Percentiles rank a stretch among this genome's conserved stretches.
These are phyloP conservation scores for Lolium perenne DNA, from an alignment of 176 grass and related monocot genomes.

Conservation along the genomic window DNA sequence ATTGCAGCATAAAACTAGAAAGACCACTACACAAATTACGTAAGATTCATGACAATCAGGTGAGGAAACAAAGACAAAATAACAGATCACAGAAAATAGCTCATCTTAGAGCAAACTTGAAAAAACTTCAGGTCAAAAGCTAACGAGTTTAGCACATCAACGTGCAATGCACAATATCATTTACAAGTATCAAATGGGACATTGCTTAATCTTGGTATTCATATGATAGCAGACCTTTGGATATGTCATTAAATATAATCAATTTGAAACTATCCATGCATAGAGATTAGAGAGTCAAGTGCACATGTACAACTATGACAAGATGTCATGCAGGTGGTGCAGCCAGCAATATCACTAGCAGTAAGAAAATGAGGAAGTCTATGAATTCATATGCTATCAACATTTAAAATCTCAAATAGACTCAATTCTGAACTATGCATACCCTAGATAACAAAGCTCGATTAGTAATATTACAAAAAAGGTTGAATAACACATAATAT, in stretches of 20 bases:
- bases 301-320: neutral
- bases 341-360: slow-evolving; percentile 12
- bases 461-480: neutral
- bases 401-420: slow-evolving; percentile 28
- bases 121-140: neutral
- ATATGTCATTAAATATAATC: neutral
- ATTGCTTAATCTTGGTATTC: slow-evolving; percentile 6
- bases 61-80: neutral
- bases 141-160: slow-evolving; percentile 9
- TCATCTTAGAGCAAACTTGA: neutral
- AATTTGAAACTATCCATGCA: neutral
- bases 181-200: neutral
- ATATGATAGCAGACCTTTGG: neutral
- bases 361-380: slow-evolving; percentile 25
- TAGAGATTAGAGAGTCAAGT: neutral
- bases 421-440: slow-evolving; percentile 13
- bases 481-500: slow-evolving; percentile 6
- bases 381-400: slow-evolving; percentile 18
- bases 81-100: slow-evolving; percentile 27
- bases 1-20: slow-evolving; percentile 9
- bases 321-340: neutral
- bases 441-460: slow-evolving; percentile 23
- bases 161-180: neutral
- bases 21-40: neutral
- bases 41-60: neutral